Evolutionary conservation across 2,329 filamentous ascomycete species (phyloP).

Genomic region (Corniculantispora saksenae): DNA sequence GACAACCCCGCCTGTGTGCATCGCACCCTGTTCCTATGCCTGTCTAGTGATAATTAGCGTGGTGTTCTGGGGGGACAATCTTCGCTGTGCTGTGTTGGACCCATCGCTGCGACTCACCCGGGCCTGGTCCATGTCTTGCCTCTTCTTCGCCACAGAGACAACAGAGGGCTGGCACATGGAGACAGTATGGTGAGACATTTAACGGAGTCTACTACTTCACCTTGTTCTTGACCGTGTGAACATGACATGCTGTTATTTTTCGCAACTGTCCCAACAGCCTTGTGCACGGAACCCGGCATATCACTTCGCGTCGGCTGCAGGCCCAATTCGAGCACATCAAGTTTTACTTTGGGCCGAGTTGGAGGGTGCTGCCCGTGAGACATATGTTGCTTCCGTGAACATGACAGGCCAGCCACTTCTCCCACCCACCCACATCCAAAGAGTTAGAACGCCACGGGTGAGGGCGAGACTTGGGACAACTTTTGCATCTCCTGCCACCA

Average conservation of each 20-base stretch:
- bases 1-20: background rate
- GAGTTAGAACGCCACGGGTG: background rate
- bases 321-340: no score
- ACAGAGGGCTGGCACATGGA: background rate
- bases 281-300: background rate
- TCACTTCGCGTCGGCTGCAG: background rate
- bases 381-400: background rate
- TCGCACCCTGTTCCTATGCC: background rate
- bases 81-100: background rate
- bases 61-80: background rate
- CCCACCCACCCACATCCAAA: background rate
- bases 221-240: no score
- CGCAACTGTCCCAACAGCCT: background rate
- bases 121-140: background rate
- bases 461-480: background rate
- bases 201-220: background rate
- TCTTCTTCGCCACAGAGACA: no score
- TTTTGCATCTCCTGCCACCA: background rate
- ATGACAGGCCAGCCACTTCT: background rate
- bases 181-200: background rate
- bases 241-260: no score
- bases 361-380: no score
- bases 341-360: no score
- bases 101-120: background rate
- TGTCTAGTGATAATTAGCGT: background rate